Evolutionary conservation across 148 eudicot genomes (phyloP), one percentile per base, ranked within the genome.

Genomic region (Salicornia ramosissima): DNA sequence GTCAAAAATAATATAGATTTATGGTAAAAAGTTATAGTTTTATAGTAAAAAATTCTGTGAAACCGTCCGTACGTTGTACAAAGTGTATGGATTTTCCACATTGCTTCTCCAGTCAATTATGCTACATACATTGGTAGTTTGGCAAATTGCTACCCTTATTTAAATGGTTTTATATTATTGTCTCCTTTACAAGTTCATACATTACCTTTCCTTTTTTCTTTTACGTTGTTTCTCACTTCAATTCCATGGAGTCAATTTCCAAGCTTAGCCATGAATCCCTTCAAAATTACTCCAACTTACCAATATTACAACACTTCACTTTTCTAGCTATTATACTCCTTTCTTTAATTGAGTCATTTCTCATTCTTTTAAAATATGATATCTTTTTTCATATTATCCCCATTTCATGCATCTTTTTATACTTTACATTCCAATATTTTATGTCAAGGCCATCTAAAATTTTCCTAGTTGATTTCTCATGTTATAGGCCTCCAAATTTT

Each of bases 381-480:
- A 43, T 72, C 5, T 10, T 74, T 4, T 83, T 76, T 50, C 89
- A 85, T 53, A 19, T 72, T 12, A 25, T 85, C 3, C 36, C 69
- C 24, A 49, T 74, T 47, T 57, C 49, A 46, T 60, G 34, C 71
- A 19, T 82, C 24, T 33, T 81, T 47, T 21, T 72, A 5, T 55
- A 71, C 60, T 29, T 56, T 65, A 50, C 64, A 19, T 11, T 47
- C 22, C 30, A 76, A 46, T 46, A 30, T 30, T 46, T 14, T 30
- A 26, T 71, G 22, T 64, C 81, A 40, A 83, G 13, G 4, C 75
- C 82, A 40, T 56, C 50, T 53, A 75, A 82, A 22, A 52, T 83
- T 5, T 88, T 82, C 78, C 78, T 91, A 1, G 85, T 91, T 19
- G 91, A 91, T 65, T 88, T 85, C 78, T 79, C 91, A 4, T 91